These are phyloP conservation scores for Aspergillus sp. DNA, from an alignment of 2,329 filamentous ascomycete species.

Conservation along the genomic window DNA sequence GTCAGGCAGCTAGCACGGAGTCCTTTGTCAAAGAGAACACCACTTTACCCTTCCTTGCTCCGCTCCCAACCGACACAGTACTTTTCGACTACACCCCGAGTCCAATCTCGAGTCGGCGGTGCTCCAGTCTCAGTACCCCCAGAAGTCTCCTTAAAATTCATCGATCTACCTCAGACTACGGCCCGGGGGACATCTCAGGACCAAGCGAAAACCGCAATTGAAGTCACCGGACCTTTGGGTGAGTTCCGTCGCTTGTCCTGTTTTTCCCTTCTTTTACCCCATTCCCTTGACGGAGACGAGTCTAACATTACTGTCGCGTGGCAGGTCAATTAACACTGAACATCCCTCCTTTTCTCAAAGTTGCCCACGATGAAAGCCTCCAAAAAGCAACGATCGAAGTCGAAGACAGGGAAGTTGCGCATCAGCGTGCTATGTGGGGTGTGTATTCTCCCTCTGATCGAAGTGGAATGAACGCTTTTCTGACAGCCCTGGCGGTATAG, in stretches of 20 bases:
- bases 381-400: conserved; percentile 69
- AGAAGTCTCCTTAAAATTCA: conserved; percentile 70
- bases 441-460: conserved; percentile 27
- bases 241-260: neutral
- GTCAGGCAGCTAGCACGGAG: conserved; percentile 57
- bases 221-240: conserved; percentile 80
- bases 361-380: conserved; percentile 65
- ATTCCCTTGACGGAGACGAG: neutral
- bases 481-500: conserved; percentile 48
- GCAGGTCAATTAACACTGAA: conserved; percentile 72
- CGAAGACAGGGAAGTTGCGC: conserved; percentile 64
- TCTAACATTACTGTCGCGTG: conserved; percentile 14
- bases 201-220: conserved; percentile 63
- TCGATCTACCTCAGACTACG: conserved; percentile 63
- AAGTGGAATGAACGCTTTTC: conserved; percentile 5
- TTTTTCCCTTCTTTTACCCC: neutral
- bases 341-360: conserved; percentile 74
- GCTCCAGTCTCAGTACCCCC: conserved; percentile 78
- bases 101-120: conserved; percentile 79
- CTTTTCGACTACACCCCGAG: conserved; percentile 71
- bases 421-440: conserved; percentile 98
- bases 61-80: conserved; percentile 44
- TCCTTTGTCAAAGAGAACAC: conserved; percentile 50
- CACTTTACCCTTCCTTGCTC: conserved; percentile 70
- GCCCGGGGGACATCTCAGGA: conserved; percentile 62